Percentiles rank a stretch among this genome's conserved stretches.
Conservation (phyloP, 1,284 basidiomycete genomes). For the Heliocybe sulcata region DNA sequence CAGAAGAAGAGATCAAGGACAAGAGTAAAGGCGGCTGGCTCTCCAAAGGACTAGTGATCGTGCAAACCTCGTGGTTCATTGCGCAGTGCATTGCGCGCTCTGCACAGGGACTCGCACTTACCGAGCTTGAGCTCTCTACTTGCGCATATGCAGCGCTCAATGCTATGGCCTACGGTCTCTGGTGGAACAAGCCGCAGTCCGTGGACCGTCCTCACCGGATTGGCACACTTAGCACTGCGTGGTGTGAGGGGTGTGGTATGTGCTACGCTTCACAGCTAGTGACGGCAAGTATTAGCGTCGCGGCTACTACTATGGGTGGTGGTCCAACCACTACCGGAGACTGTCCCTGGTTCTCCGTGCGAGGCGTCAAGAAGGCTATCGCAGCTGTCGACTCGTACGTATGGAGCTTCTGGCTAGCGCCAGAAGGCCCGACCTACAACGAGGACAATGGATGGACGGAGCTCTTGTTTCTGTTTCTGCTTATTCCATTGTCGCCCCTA, state of each 20-base stretch:
- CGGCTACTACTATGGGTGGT: too few species aligned
- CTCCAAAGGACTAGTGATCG: constrained; percentile 1
- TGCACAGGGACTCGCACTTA: constrained; percentile 1
- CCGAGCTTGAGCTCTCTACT: constrained; percentile 8
- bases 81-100: constrained; percentile 8
- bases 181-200: constrained; percentile 10
- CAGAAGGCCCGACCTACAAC: too few species aligned
- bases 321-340: too few species aligned
- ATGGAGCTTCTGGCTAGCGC: too few species aligned
- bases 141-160: constrained; percentile 3
- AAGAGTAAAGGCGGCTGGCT: constrained; percentile 3
- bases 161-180: constrained; percentile 1
- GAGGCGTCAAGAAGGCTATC: too few species aligned
- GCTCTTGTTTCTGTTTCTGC: background rate
- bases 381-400: too few species aligned
- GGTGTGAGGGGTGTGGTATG: too few species aligned
- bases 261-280: too few species aligned
- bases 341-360: too few species aligned
- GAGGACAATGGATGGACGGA: background rate
- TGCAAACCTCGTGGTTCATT: constrained; percentile 8
- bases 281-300: too few species aligned
- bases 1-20: background rate
- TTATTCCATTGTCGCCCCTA: background rate
- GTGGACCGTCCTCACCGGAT: constrained; percentile 2
- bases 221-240: too few species aligned